Conservation (phyloP, 257 asterid species). For the Anisodus acutangulus region DNA sequence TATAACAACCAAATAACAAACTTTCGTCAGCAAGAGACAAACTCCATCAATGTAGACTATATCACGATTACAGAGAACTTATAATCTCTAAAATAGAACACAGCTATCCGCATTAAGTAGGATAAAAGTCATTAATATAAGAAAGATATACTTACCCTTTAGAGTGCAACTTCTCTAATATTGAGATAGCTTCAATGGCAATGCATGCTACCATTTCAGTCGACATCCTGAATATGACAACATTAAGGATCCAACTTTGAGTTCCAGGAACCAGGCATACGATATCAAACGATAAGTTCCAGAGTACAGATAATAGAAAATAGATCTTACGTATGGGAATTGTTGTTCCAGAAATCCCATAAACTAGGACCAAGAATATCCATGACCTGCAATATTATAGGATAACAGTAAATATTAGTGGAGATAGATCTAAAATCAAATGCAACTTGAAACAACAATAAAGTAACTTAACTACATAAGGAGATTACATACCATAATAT, state of each 20-base stretch:
- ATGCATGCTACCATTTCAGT: constrained; percentile 91
- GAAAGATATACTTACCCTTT: constrained; percentile 61
- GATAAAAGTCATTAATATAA: not conserved
- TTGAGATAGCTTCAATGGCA: constrained; percentile 87
- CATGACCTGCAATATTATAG: constrained; percentile 35
- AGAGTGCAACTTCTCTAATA: constrained; percentile 81
- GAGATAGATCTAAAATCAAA: not conserved
- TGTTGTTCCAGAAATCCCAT: constrained; percentile 93
- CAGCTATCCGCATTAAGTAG: not conserved
- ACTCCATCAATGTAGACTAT: not conserved
- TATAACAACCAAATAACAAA: not conserved
- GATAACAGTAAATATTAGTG: not conserved
- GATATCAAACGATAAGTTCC: not conserved
- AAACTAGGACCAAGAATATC: constrained; percentile 66
- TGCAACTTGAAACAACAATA: constrained; percentile 4
- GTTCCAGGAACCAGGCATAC: not conserved
- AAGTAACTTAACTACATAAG: constrained; percentile 12
- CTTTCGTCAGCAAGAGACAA: not conserved
- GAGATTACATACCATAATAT: constrained; percentile 49
- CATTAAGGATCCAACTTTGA: constrained; percentile 7
- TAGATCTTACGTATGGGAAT: constrained; percentile 60
- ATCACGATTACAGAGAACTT: not conserved
- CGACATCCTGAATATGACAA: constrained; percentile 68
- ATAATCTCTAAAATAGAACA: constrained; percentile 22
- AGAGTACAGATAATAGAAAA: not conserved